These are phyloP conservation scores for Pseudozyma sp. DNA, from an alignment of 1,284 basidiomycete genomes.

Conservation along the genomic window DNA sequence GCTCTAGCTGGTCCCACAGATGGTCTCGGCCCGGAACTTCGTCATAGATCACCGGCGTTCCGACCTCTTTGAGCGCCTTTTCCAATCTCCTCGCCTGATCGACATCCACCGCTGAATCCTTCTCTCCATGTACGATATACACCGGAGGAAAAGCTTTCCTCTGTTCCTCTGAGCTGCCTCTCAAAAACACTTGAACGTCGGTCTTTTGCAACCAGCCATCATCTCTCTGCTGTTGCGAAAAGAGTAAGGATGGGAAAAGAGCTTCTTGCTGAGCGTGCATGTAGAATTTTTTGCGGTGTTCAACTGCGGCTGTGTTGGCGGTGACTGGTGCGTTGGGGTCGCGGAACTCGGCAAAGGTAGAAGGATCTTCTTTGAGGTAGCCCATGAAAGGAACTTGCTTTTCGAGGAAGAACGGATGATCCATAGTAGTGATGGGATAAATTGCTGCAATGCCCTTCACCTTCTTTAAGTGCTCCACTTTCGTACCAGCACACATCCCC, in stretches of 20 bases:
- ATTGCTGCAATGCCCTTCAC: constrained; percentile 46
- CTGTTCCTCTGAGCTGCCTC: constrained; percentile 21
- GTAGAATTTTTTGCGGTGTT: constrained; percentile 47
- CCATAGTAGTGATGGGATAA: constrained; percentile 54
- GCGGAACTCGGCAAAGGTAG: constrained; percentile 34
- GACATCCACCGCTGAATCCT: constrained; percentile 52
- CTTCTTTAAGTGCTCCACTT: constrained; percentile 18
- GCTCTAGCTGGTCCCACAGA: constrained; percentile 48
- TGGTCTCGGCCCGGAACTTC: constrained; percentile 48
- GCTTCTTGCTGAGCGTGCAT: constrained; percentile 52
- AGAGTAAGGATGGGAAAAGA: constrained; percentile 49
- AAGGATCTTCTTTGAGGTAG: constrained; percentile 27
- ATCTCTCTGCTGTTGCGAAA: constrained; percentile 33
- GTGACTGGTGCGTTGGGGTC: constrained; percentile 38
- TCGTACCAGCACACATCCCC: constrained; percentile 43
- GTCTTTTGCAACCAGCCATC: constrained; percentile 44
- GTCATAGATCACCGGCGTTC: constrained; percentile 34
- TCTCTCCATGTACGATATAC: constrained; percentile 55
- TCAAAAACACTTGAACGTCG: constrained; percentile 34
- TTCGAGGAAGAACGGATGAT: constrained; percentile 50
- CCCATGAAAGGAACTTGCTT: constrained; percentile 41
- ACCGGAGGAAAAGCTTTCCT: constrained; percentile 35
- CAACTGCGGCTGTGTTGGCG: constrained; percentile 29
- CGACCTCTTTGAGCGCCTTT: constrained; percentile 31
- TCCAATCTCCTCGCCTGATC: constrained; percentile 40